A percentile compares a stretch with the other conserved stretches of the same genome.
These are phyloP conservation scores for Beta macrorhiza DNA, from an alignment of 179 eudicot genomes.

Conservation along the genomic window DNA sequence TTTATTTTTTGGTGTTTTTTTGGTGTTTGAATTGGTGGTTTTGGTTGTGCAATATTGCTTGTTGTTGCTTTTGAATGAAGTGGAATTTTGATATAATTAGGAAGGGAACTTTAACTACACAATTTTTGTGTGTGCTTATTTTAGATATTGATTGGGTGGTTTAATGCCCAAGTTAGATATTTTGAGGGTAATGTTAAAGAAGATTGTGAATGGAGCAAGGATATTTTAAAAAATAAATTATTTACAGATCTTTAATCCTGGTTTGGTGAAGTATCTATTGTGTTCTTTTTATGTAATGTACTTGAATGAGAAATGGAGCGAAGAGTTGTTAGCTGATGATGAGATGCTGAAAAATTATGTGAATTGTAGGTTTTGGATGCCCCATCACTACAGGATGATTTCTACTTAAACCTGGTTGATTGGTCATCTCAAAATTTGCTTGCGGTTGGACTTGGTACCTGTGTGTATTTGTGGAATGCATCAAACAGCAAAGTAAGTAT, in stretches of 20 bases:
- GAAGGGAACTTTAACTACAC: too few relatives aligned
- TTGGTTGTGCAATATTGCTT: not conserved
- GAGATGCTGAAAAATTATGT: constrained; percentile 4
- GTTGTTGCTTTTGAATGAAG: too few relatives aligned
- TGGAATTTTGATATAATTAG: too few relatives aligned
- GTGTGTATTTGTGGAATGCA: constrained; percentile 94
- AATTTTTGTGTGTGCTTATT: too few relatives aligned
- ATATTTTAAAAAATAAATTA: too few relatives aligned
- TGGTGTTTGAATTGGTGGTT: not conserved
- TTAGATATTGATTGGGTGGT: too few relatives aligned
- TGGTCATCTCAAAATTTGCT: constrained; percentile 96
- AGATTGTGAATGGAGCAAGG: too few relatives aligned
- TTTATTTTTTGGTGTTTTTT: not conserved
- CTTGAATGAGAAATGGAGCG: too few relatives aligned
- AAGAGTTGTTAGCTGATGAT: not conserved
- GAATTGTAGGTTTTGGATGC: constrained; percentile 85
- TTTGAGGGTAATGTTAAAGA: too few relatives aligned
- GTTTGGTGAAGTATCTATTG: too few relatives aligned
- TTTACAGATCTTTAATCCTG: too few relatives aligned
- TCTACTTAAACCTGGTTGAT: constrained; percentile 88
- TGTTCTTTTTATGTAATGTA: not conserved
- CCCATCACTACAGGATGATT: constrained; percentile 92
- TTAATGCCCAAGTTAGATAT: too few relatives aligned
- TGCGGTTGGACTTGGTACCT: constrained; percentile 92
- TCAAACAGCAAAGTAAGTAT: constrained; percentile 74